Percentiles rank a stretch among this genome's conserved stretches.
Evolutionary conservation across 345 rosid species (phyloP).

Genomic region (Odontarrhena argentea): DNA sequence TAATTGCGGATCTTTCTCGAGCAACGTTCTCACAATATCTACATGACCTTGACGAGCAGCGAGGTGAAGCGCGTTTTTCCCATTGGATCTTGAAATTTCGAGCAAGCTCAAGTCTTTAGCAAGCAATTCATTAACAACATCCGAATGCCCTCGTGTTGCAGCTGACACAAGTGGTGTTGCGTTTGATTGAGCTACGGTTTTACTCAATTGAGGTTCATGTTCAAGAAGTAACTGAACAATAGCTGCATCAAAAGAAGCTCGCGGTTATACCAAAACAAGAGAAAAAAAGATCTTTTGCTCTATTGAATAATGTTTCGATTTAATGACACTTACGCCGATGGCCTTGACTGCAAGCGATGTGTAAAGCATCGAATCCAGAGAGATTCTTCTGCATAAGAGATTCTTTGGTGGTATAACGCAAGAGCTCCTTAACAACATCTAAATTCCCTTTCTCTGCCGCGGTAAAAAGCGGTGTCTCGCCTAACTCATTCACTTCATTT

Average conservation of each 20-base stretch:
- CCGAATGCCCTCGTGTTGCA: conserved; percentile 71
- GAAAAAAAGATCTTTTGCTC: background rate
- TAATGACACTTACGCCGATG: conserved; percentile 60
- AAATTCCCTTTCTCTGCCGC: conserved; percentile 89
- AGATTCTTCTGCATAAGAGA: conserved; percentile 66
- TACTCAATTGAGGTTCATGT: conserved; percentile 62
- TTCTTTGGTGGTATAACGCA: conserved; percentile 60
- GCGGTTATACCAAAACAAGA: background rate
- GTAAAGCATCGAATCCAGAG: conserved; percentile 73
- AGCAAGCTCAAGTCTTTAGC: conserved; percentile 61
- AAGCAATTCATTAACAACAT: conserved; percentile 65
- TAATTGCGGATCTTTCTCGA: conserved; percentile 66
- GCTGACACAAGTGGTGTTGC: conserved; percentile 88
- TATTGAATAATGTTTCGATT: background rate
- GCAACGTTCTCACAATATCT: conserved; percentile 71
- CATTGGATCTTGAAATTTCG: conserved; percentile 67
- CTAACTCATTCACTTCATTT: conserved; percentile 89
- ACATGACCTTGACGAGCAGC: conserved; percentile 92
- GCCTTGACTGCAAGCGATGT: conserved; percentile 83
- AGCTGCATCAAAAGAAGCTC: conserved; percentile 50
- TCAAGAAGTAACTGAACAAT: conserved; percentile 74
- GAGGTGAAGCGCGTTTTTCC: conserved; percentile 88
- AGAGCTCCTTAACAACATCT: conserved; percentile 69
- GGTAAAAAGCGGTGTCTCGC: conserved; percentile 84
- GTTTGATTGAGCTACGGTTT: conserved; percentile 76